phyloP scores from a whole-genome alignment of 129 eudicot genomes.

The Helianthus tuberosus region DNA sequence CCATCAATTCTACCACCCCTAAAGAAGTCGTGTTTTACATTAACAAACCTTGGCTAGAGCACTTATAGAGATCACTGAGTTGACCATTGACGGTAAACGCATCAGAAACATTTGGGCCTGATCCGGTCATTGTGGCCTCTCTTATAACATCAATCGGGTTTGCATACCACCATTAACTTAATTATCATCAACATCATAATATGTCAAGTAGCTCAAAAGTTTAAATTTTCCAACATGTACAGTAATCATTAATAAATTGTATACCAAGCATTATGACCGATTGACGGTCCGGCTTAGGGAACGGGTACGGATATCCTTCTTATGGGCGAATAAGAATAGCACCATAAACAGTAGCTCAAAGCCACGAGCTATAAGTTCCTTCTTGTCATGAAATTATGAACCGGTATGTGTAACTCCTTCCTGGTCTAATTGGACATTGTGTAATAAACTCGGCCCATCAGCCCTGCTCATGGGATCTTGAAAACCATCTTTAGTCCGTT shows the following conservation, averaged over 20 bases:
- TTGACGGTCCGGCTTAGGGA: slow-evolving; percentile 36
- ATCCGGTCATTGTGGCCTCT: neutral
- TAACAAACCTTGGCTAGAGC: slow-evolving; percentile 16
- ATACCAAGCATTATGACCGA: slow-evolving; percentile 14
- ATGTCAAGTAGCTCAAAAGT: neutral
- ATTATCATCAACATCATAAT: neutral
- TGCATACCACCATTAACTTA: slow-evolving; percentile 16
- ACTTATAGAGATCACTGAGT: slow-evolving; percentile 18
- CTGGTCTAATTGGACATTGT: slow-evolving; percentile 31
- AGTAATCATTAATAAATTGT: neutral
- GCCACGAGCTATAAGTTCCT: slow-evolving; percentile 61
- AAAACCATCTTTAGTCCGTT: no score
- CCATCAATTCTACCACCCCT: no score
- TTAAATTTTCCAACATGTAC: neutral
- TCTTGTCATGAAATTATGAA: slow-evolving; percentile 54
- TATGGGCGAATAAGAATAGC: slow-evolving; percentile 59
- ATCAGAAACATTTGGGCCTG: neutral
- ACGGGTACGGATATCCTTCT: slow-evolving; percentile 51
- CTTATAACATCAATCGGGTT: neutral
- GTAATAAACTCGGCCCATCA: slow-evolving; percentile 44
- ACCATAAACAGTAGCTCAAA: slow-evolving; percentile 73
- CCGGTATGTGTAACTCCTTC: slow-evolving; percentile 48
- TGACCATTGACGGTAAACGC: slow-evolving; percentile 4
- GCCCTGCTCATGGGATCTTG: slow-evolving; percentile 38
- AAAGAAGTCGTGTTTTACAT: no score